Percentiles rank a stretch among this genome's conserved stretches.
Conservation (phyloP, 2,329 filamentous ascomycete species). For the Paecilomyces sp. region DNA sequence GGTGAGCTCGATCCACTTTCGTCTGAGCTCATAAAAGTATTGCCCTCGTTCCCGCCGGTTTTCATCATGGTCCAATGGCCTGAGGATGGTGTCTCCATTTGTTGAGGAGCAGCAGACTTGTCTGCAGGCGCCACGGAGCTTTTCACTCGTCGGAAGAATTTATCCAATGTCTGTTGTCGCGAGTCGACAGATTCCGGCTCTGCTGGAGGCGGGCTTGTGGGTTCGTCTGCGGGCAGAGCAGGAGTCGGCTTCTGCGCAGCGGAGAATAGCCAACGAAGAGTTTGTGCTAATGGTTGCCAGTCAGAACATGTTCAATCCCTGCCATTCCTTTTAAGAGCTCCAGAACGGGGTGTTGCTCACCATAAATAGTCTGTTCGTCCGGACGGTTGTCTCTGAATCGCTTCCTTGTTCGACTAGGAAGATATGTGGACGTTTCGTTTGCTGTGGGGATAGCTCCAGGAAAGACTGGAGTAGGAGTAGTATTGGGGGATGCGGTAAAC, state of each 20-base stretch:
- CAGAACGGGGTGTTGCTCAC: constrained; percentile 26
- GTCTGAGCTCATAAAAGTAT: neutral
- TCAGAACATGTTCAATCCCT: neutral
- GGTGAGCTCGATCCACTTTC: neutral
- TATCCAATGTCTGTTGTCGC: constrained; percentile 32
- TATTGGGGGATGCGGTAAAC: constrained; percentile 37
- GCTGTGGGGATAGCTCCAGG: constrained; percentile 19
- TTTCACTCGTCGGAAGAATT: constrained; percentile 27
- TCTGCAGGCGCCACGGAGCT: neutral
- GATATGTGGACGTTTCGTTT: constrained; percentile 33
- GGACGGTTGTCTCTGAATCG: constrained; percentile 52
- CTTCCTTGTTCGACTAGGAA: constrained; percentile 53
- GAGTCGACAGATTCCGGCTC: constrained; percentile 24
- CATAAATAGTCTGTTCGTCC: constrained; percentile 48
- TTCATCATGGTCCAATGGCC: neutral
- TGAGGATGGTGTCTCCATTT: neutral
- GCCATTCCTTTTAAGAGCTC: neutral
- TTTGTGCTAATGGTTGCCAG: constrained; percentile 26
- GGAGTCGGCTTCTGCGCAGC: constrained; percentile 26
- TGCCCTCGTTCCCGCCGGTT: neutral
- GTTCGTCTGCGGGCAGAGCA: constrained; percentile 16
- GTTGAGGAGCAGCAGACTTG: constrained; percentile 7
- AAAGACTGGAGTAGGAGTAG: constrained; percentile 13
- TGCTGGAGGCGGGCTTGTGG: constrained; percentile 16
- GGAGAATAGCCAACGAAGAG: constrained; percentile 34